Base-by-base conservation (phyloP, 768 basidiomycete species). In the Mycena epipterygia region DNA sequence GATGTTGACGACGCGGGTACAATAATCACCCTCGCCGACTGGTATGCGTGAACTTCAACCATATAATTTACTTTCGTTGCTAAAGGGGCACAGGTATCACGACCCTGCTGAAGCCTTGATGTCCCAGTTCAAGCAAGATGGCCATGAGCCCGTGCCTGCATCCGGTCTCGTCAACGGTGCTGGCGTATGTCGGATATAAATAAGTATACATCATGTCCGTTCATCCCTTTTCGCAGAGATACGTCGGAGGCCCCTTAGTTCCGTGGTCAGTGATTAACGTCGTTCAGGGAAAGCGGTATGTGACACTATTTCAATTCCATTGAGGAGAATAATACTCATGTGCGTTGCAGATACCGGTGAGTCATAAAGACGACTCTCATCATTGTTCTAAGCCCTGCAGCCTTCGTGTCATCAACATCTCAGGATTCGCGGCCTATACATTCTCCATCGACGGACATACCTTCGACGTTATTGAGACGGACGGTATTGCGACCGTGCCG, bases 331-430 rank as follows among this genome's bases (percentile, higher is more conserved):
- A 49, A 30, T 55, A 33, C 32, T 48, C 44, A 25, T 16, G 14
- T 25, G 12, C 23, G 16, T 25, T 16, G 5, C 32, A 61, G 62
- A 5, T 64, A 64, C 51, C 62, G 62, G 49, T 64, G 35, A 37
- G 6, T 37, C 35, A 37, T 37, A 6, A 7, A 6, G 14, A 7
- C 14, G 39, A 44, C 27, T 39, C 16, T 25, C 41, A 1, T 14
- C n/a, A 23, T 11, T 44, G 41, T 29, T 21, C 29, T 41, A 12
- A 37, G 21, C 7, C 14, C 21, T 30, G 2, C 44, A 83, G 86
- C 21, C 82, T 87, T 75, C 85, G 86, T 12, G 23, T 87, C 23
- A 67, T 87, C 64, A 73, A 76, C 55, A 80, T 77, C n/a, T 81
- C 84, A 27, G 62, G 25, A 13, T 64, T 23, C n/a, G 86, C 83